Conservation (phyloP, 495 filamentous ascomycete genomes). For the Lasiosphaeria hispida region DNA sequence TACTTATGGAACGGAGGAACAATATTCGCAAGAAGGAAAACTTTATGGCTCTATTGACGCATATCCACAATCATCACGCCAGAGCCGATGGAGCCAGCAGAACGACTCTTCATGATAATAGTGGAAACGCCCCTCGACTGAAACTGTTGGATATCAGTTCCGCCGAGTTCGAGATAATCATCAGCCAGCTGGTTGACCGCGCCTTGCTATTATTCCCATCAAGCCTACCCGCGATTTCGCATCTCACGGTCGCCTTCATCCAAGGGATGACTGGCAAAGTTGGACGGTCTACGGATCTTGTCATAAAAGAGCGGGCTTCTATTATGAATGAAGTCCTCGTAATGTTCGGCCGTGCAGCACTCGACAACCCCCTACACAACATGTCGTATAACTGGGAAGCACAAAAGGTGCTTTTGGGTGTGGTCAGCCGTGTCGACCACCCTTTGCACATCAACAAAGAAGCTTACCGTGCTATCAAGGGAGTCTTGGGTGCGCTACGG, state of each 20-base stretch:
- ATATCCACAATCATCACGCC: constrained; percentile 30
- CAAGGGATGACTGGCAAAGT: constrained; percentile 21
- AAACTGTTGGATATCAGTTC: too few relatives aligned
- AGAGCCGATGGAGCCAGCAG: too few relatives aligned
- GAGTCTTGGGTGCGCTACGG: constrained; percentile 37
- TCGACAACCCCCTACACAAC: constrained; percentile 26
- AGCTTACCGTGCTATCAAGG: constrained; percentile 38
- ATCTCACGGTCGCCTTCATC: constrained; percentile 33
- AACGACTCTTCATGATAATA: constrained; percentile 22
- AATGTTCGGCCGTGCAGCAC: constrained; percentile 30
- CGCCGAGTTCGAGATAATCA: too few relatives aligned
- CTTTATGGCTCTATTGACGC: constrained; percentile 31
- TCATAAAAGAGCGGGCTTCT: constrained; percentile 20
- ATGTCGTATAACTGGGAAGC: constrained; percentile 46
- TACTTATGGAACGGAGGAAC: constrained; percentile 35
- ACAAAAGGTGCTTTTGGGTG: constrained; percentile 38
- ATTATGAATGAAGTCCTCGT: constrained; percentile 38
- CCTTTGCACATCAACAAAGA: constrained; percentile 35
- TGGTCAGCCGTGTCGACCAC: constrained; percentile 35
- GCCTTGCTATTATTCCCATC: constrained; percentile 31
- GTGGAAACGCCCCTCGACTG: constrained; percentile 1
- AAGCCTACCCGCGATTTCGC: constrained; percentile 31
- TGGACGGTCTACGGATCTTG: not conserved
- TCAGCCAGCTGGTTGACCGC: constrained; percentile 31
- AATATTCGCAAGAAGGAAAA: constrained; percentile 25